Evolutionary conservation across 2,329 filamentous ascomycete genomes (phyloP), one percentile per base, ranked within the genome.

Genomic region (Aureobasidium sp.): DNA sequence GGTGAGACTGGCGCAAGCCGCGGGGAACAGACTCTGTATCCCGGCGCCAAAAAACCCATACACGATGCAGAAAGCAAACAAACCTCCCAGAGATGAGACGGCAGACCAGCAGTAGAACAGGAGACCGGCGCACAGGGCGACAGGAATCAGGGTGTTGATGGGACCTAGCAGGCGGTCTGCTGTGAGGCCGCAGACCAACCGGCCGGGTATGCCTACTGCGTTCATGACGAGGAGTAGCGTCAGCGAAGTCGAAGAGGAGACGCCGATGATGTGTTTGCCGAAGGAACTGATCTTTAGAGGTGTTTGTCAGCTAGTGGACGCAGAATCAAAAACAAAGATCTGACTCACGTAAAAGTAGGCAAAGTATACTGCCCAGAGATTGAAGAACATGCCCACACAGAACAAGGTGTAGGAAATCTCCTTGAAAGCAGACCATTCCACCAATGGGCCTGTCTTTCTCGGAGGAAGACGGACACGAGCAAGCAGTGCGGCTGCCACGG

Each of bases 201-300:
- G 81, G 17, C 78, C 76, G 0, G 81, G 68, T 3, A 85, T 75
- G 1, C 83, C 82, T 17, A 83, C 73, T 10, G 76, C 81, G 63
- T 85, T 84, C n/a, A 79, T 75, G 21, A 85, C 76, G 47, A 86
- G 73, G 2, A 86, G 74, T 3, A 86, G 71, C 31, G 77, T 77
- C 61, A 84, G 77, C 2, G 80, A 79, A 6, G 80, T 74, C 5
- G 72, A 71, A 38, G 80, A 77, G n/a, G 76, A 73, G 59, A 84
- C 74, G 45, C 67, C 67, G 25, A 71, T 67, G n/a, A 70, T 66
- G n/a, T 68, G 64, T 10, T 71, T 65, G 8, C 70, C 74, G 60
- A 72, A 78, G 0, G 70, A 65, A 0, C 73, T 25, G 19, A 50
- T 50, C 37, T 40, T 8, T 40, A 7, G 8, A n/a, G 17, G 17